phyloP scores from a whole-genome alignment of 495 filamentous ascomycete genomes.

The Xylona heveae region DNA sequence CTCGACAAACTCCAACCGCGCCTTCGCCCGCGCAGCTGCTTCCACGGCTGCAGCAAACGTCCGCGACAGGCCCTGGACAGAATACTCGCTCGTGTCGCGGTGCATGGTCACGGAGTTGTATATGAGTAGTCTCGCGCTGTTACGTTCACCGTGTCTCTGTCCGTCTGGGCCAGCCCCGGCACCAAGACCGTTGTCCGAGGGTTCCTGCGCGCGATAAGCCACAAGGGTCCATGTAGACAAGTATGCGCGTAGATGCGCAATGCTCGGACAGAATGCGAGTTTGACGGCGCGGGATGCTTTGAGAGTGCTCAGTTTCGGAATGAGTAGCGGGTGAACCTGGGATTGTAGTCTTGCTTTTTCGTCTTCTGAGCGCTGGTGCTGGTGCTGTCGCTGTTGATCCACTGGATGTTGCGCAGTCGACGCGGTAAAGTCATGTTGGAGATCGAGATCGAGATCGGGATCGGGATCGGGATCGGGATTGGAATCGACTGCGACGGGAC shows the following conservation, averaged over 20 bases:
- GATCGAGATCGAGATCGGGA: background rate
- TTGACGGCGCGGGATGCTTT: conserved; percentile 42
- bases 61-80: conserved; percentile 57
- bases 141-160: too few species aligned
- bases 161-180: conserved; percentile 39
- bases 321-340: conserved; percentile 22
- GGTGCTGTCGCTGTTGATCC: too few species aligned
- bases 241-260: conserved; percentile 59
- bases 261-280: conserved; percentile 47
- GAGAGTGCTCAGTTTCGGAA: conserved; percentile 46
- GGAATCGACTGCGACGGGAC: background rate
- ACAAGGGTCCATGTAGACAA: conserved; percentile 27
- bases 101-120: conserved; percentile 49
- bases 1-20: too few species aligned
- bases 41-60: conserved; percentile 49
- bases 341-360: conserved; percentile 3
- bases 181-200: conserved; percentile 6
- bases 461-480: background rate
- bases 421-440: background rate
- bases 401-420: too few species aligned
- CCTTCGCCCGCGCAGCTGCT: conserved; percentile 22
- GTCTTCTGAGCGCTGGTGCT: conserved; percentile 2
- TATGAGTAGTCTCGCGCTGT: too few species aligned
- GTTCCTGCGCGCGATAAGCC: background rate
- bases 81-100: conserved; percentile 55